Evolutionary conservation across 805 yeast species (phyloP), one percentile per base, ranked within the genome.

Genomic region (Yarrowia sp.): DNA sequence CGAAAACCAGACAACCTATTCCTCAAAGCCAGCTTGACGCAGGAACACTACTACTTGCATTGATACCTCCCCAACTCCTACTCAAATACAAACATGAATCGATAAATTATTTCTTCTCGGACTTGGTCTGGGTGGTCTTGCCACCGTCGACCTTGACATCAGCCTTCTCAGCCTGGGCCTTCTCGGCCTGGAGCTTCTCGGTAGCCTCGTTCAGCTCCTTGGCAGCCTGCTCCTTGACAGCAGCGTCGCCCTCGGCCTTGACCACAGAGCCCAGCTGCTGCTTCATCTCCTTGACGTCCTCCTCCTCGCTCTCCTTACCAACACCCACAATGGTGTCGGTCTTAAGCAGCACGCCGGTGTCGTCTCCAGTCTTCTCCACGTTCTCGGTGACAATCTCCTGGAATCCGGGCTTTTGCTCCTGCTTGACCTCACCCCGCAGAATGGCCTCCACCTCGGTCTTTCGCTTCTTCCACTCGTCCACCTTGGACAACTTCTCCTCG

Each of bases 391-490:
- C 63, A 56, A 56, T 42, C 26, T 56, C 63, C 63, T 56, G 63
- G 48, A 56, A 56, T 1, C 63, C 63, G 12, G 65, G 65, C 42
- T 59, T 59, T 19, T 59, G 65, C 22, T 59, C 35, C 32, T 59
- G 65, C 52, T 52, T 63, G 35, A 63, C 55, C 59, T 59, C 65
- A 16, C 65, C 65, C 9, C 65, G 65, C 38, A 73, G 70, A 69
- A 85, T 79, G 67, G 74, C 73, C 69, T 84, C 88, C 64, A 92
- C 82, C 71, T 87, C 87, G 1, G 77, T 77, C 72, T 89, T 85
- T 69, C 96, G 84, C 43, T 74, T 70, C 74, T 86, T 87, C 86
- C 92, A 83, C 43, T 80, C 78, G 15, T 85, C 84, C 22, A 89
- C 88, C 66, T 84, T 83, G 19, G 83, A 78, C 71, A 92, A 81